These are phyloP conservation scores for Pyricularia pennisetigena DNA, from an alignment of 2,329 filamentous ascomycete species.

Conservation along the genomic window DNA sequence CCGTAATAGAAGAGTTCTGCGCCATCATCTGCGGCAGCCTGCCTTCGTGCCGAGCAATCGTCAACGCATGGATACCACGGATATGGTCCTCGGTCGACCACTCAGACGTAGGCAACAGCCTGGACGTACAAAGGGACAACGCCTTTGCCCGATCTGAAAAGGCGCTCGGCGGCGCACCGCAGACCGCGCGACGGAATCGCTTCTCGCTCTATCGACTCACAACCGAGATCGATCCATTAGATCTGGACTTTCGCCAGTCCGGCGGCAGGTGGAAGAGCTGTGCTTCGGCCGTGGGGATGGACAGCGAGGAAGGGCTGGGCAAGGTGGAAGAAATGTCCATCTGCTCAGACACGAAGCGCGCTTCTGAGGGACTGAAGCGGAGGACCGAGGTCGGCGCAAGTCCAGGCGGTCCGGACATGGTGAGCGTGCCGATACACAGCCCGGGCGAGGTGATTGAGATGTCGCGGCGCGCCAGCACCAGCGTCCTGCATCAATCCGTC, in stretches of 20 bases:
- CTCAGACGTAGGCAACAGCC: not conserved
- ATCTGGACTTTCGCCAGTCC: not conserved
- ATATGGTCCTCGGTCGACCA: not conserved
- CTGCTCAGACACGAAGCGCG: not conserved
- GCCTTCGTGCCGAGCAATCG: slow-evolving; percentile 1
- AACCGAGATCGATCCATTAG: not conserved
- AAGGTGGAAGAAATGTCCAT: not conserved
- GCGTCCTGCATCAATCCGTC: not conserved
- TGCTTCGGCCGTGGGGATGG: not conserved
- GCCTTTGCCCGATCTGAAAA: not conserved
- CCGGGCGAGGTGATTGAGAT: slow-evolving; percentile 1
- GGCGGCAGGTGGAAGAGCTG: not conserved
- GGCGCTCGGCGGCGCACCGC: not conserved
- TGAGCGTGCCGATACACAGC: slow-evolving; percentile 1
- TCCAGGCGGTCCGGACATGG: not conserved
- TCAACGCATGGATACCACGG: not conserved
- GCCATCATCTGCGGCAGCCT: slow-evolving; percentile 6
- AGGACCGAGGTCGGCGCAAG: not conserved
- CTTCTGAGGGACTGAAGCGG: not conserved
- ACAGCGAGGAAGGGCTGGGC: not conserved
- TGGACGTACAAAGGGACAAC: not conserved
- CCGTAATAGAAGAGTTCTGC: slow-evolving; percentile 5
- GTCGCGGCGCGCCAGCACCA: not conserved
- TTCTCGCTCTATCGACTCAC: not conserved
- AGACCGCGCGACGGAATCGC: not conserved